Base-by-base conservation (phyloP, 2,329 filamentous ascomycete species). In the Xylariaceae sp. region DNA sequence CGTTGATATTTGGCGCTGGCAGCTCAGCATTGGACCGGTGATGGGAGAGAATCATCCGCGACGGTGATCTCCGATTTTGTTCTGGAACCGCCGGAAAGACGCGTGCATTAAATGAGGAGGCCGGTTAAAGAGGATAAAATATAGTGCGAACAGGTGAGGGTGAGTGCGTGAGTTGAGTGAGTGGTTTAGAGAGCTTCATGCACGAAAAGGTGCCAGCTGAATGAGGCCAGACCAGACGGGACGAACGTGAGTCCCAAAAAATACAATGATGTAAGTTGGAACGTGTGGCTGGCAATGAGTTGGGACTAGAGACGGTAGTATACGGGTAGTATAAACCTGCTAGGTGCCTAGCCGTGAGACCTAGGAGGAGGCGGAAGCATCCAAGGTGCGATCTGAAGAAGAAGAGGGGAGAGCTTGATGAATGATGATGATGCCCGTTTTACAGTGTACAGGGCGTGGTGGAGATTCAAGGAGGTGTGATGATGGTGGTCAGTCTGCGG, bases 21-120 rank as follows among this genome's bases (percentile, higher is more conserved):
- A 65, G 62, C 64, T 67, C 67, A 69, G 67, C 68, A 61, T 52
- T 60, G 37, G 39, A 56, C 62, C 56, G 56, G 53, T 60, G 50
- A 59, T 62, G 62, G 23, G 23, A 30, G 23, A 52, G 58, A 54
- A 65, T 65, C 68, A 70, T 70, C 62, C 67, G 67, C 56, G 23
- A 61, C 45, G 49, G 49, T 17, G 30, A 48, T 41, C 35, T 37
- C 47, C 23, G 41, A 51, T 18, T 53, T 15, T 49, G 35, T 39
- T 45, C 47, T 47, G 30, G 51, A 48, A 44, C 51, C 57, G 8
- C 18, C 13, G 52, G 41, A 10, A 47, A 17, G 13, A n/a, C 41
- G 13, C 9, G n/a, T 15, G 41, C 53, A n/a, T 34, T 18, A 47
- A n/a, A n/a, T 17, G 35, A n/a, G 34, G 17, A 47, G 53, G 17